Evolutionary conservation across 2,329 filamentous ascomycete genomes (phyloP).

Genomic region (Rutstroemia sp.): DNA sequence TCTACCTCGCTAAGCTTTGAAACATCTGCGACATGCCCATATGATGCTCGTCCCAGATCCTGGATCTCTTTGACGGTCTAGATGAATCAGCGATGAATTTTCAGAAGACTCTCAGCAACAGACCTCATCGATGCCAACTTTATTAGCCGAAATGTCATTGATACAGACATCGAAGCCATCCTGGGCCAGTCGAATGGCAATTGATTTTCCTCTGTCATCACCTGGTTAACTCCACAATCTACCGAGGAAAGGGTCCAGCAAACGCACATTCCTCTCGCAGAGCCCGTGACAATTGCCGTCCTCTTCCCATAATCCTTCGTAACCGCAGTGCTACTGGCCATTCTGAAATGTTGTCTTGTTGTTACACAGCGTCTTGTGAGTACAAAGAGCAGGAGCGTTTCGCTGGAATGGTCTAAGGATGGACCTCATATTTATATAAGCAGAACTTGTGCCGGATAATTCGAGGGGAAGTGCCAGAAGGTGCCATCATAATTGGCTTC

Average conservation of each 20-base stretch:
- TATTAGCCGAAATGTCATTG: constrained; percentile 52
- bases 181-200: constrained; percentile 53
- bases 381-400: neutral
- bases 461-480: neutral
- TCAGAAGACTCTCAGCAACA: neutral
- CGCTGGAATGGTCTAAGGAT: neutral
- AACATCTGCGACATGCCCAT: constrained; percentile 53
- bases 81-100: neutral
- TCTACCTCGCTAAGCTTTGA: constrained; percentile 29
- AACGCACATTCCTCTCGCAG: constrained; percentile 34
- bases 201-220: constrained; percentile 46
- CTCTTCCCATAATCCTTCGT: constrained; percentile 27
- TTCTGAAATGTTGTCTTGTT: neutral
- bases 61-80: constrained; percentile 44
- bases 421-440: neutral
- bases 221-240: neutral
- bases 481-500: too few species aligned
- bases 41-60: constrained; percentile 42
- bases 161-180: constrained; percentile 62
- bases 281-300: constrained; percentile 35
- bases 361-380: neutral
- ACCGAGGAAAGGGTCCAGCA: neutral
- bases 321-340: constrained; percentile 18
- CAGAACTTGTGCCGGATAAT: neutral
- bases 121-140: constrained; percentile 43